Conservation (phyloP, 129 eudicot genomes). For the Ambrosia trifida region DNA sequence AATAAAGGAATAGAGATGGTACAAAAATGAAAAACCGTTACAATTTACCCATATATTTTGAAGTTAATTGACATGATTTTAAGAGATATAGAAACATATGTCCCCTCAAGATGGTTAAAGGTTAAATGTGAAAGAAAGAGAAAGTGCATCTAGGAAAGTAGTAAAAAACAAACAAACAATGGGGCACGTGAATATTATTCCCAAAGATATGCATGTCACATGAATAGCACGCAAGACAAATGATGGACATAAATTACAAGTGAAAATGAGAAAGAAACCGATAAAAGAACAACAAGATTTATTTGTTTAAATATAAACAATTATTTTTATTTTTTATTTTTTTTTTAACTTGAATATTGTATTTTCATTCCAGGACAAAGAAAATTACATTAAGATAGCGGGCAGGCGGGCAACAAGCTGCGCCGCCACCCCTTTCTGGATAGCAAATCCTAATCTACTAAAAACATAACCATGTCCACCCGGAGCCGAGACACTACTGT, state of each 20-base stretch:
- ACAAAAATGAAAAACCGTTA: neutral
- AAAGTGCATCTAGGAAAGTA: slow-evolving; percentile 3
- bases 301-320: neutral
- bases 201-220: slow-evolving; percentile 44
- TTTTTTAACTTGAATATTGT: too few species aligned
- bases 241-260: slow-evolving; percentile 28
- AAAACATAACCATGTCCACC: too few species aligned
- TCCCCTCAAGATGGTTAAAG: neutral
- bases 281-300: slow-evolving; percentile 52
- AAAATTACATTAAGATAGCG: too few species aligned
- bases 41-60: neutral
- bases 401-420: too few species aligned
- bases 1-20: too few species aligned
- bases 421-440: too few species aligned
- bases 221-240: slow-evolving; percentile 32
- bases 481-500: too few species aligned
- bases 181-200: slow-evolving; percentile 57
- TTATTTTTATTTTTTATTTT: too few species aligned
- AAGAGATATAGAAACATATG: neutral
- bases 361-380: too few species aligned
- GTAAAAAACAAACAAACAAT: slow-evolving; percentile 28
- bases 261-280: slow-evolving; percentile 39
- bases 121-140: slow-evolving; percentile 10
- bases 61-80: neutral
- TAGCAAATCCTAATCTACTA: too few species aligned